phyloP scores from a whole-genome alignment of 495 filamentous ascomycete genomes.

The Penicillium alfredii region DNA sequence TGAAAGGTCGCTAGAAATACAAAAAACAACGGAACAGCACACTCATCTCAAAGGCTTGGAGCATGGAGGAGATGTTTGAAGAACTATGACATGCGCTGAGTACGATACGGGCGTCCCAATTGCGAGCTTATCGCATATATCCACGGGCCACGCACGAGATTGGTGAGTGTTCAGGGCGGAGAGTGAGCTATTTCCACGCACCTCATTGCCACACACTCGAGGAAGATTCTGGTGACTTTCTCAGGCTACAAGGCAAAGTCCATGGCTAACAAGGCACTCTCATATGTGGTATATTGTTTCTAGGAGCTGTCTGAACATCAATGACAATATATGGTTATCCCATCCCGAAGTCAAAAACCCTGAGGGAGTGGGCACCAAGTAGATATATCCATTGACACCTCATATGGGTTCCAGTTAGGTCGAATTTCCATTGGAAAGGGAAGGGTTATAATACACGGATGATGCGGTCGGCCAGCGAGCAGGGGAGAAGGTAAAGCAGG shows the following conservation, averaged over 20 bases:
- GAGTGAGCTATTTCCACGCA: conserved; percentile 1
- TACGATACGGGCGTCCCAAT: too few species aligned
- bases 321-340: too few species aligned
- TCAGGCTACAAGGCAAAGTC: too few species aligned
- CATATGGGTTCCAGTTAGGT: too few species aligned
- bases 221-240: too few species aligned
- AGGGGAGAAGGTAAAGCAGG: conserved; percentile 7
- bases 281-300: too few species aligned
- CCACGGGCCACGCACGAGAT: not conserved
- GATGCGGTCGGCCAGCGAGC: conserved; percentile 23
- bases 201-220: not conserved
- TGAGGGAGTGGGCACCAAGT: too few species aligned
- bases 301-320: too few species aligned
- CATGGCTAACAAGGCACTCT: too few species aligned
- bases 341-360: too few species aligned
- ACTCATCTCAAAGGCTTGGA: conserved; percentile 3
- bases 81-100: conserved; percentile 31
- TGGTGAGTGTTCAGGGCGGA: not conserved
- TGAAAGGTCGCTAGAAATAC: conserved; percentile 11
- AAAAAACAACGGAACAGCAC: conserved; percentile 24
- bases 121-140: not conserved
- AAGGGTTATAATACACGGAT: conserved; percentile 12
- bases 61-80: conserved; percentile 11
- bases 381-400: too few species aligned
- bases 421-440: too few species aligned